Evolutionary conservation across 805 yeast genomes (phyloP).

Genomic region (Starmerella vaccinii): DNA sequence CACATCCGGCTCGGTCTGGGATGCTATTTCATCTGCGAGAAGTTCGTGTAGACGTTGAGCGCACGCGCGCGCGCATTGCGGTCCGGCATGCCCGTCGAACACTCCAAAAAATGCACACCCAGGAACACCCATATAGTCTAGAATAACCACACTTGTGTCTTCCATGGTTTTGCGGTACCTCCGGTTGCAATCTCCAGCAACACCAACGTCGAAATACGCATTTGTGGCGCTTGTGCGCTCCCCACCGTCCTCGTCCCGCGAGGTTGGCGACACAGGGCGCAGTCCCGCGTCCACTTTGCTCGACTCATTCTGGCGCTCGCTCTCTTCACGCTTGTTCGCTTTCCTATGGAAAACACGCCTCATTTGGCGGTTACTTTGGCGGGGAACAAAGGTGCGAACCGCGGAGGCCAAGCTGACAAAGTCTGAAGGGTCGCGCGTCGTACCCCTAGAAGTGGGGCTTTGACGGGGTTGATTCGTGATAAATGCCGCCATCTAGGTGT

Average conservation of each 20-base stretch:
- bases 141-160: conserved; percentile 87
- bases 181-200: conserved; percentile 77
- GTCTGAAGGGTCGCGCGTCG: too few species aligned
- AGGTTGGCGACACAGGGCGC: conserved; percentile 7
- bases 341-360: conserved; percentile 7
- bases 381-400: not conserved
- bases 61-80: conserved; percentile 88
- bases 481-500: too few species aligned
- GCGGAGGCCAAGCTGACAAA: not conserved
- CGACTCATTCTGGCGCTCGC: not conserved
- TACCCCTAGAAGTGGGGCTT: too few species aligned
- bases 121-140: conserved; percentile 68
- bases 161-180: conserved; percentile 85
- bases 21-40: conserved; percentile 35
- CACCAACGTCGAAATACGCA: conserved; percentile 65
- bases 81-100: conserved; percentile 97
- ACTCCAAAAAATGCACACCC: conserved; percentile 95
- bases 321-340: not conserved
- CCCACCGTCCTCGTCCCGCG: conserved; percentile 17
- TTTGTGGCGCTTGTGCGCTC: conserved; percentile 6
- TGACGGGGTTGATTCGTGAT: too few species aligned
- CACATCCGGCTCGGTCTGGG: conserved; percentile 28
- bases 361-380: not conserved
- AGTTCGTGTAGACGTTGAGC: conserved; percentile 73
- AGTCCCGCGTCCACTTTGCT: conserved; percentile 8